Evolutionary conservation across 208 protist species (phyloP).

Genomic region (Wallacemonas rigidus): DNA sequence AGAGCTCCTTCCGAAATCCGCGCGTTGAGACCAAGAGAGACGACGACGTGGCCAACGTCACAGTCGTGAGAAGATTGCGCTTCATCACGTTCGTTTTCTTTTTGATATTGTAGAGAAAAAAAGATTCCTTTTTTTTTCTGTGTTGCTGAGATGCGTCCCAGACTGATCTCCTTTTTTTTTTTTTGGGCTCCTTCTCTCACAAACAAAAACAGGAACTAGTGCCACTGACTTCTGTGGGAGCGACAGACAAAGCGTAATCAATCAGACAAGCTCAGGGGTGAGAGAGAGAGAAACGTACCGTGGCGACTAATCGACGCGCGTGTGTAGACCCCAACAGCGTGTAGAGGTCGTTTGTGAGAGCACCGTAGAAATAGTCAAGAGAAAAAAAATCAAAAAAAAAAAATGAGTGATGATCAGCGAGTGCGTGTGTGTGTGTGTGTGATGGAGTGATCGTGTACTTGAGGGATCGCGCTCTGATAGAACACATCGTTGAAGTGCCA

Average conservation of each 20-base stretch:
- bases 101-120: neutral
- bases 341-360: no score
- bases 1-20: conserved; percentile 79
- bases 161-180: neutral
- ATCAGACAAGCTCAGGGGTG: neutral
- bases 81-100: conserved; percentile 5
- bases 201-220: no score
- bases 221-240: no score
- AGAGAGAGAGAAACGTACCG: neutral
- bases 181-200: no score
- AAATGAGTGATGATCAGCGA: neutral
- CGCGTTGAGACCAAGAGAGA: conserved; percentile 31
- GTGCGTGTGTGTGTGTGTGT: neutral
- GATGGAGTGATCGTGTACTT: neutral
- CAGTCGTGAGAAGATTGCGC: neutral
- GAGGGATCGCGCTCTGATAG: neutral
- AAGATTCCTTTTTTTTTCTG: conserved; percentile 1
- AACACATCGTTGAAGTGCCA: no score
- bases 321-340: no score
- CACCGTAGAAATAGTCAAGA: neutral
- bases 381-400: neutral
- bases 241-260: no score
- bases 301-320: neutral
- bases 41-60: conserved; percentile 12
- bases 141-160: neutral